A percentile compares a stretch with the other conserved stretches of the same genome.
Evolutionary conservation across 164 flowering plant genomes (phyloP).

Genomic region (Tetrastigma voinierianum): DNA sequence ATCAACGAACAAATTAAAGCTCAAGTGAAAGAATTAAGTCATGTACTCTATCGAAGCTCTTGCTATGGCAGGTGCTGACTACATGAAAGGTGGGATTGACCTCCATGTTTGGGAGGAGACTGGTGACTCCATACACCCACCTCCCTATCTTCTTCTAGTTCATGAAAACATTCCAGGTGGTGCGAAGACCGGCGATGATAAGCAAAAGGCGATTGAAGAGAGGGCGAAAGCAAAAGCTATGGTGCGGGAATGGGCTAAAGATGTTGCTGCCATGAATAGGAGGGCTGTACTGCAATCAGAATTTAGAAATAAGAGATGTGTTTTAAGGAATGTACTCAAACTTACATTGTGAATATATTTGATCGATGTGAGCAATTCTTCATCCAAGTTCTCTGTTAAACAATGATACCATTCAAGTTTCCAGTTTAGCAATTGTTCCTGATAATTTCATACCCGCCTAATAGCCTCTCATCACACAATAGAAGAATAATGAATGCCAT

Average conservation of each 20-base stretch:
- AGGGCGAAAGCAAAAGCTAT: not conserved
- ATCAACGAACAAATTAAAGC: too few species aligned
- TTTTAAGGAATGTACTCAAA: too few species aligned
- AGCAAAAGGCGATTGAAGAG: not conserved
- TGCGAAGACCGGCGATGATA: too few species aligned
- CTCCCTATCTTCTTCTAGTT: constrained; percentile 3
- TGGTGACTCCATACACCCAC: not conserved
- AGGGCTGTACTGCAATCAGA: not conserved
- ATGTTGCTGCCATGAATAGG: constrained; percentile 4
- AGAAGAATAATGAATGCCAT: too few species aligned
- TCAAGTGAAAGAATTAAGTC: not conserved
- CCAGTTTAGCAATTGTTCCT: too few species aligned
- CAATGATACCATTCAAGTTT: too few species aligned
- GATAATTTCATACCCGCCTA: too few species aligned
- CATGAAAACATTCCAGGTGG: not conserved
- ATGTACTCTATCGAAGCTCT: constrained; percentile 16
- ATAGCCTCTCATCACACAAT: too few species aligned
- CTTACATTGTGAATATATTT: too few species aligned
- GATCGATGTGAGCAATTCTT: too few species aligned
- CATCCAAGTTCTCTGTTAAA: too few species aligned
- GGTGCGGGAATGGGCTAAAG: constrained; percentile 10
- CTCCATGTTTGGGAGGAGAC: constrained; percentile 4
- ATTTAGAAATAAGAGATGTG: too few species aligned
- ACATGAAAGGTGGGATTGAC: constrained; percentile 1
- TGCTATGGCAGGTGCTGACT: constrained; percentile 7